Base-by-base conservation (phyloP, 805 yeast species). In the Spathaspora hagerdaliae region DNA sequence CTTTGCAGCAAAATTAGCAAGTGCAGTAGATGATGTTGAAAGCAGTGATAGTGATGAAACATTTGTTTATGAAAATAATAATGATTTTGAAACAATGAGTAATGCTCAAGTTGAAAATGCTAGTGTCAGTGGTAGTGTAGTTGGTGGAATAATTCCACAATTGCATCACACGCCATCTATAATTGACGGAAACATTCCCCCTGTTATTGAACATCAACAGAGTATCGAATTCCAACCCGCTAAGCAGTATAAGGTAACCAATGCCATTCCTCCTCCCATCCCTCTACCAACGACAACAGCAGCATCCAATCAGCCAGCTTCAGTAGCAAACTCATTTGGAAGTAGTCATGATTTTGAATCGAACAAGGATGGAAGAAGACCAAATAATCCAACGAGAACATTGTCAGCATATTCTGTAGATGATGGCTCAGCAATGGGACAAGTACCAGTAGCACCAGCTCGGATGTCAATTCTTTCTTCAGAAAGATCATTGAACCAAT, bases 1-100 rank as follows among this genome's bases (percentile, higher is more conserved):
- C 49, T 94, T 94, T 64, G 98, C 97, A 8, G 97, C 98, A 0
- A 87, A 85, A 55, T 73, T 94, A 49, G 98, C 97, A 7, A 84
- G 89, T 45, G 98, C 98, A 1, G 95, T 92, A 4, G 96, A 86
- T 51, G 96, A 89, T 55, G 91, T 81, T 38, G 88, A 86, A 49
- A 81, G 86, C 36, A 83, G 91, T 31, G 97, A 91, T 61, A 82
- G 90, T 26, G 96, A 91, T 54, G 99, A 94, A 62, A 89, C 96
- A 1, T 92, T 94, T 73, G 97, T 92, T n/a, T 92, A 92, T 62
- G 97, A 91, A 57, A 79, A 71, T 40, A 53, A 54, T 40, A 61
- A 60, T 48, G 65, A 61, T 38, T 56, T 46, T 32, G 66, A 60
- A 24, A 45, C 48, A 14, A 32, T 27, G 12, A 41, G 41, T 27